Percentiles rank a stretch among this genome's conserved stretches.
phyloP scores from a whole-genome alignment of 73 alveolate species.

The Tetrahymena thermophila region DNA sequence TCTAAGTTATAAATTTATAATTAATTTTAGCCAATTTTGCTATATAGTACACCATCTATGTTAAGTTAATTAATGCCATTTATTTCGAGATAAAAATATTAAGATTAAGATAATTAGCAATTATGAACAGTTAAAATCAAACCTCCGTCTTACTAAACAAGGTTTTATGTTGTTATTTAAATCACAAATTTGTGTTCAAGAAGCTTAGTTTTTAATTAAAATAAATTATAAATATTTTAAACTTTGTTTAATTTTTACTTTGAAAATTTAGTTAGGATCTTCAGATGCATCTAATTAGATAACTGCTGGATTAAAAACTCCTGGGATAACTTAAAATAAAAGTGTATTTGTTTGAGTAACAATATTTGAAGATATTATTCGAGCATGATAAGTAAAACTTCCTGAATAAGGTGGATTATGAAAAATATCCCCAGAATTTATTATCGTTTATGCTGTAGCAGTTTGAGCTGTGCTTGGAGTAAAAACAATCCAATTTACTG shows the following conservation, averaged over 20 bases:
- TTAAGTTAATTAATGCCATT: background rate
- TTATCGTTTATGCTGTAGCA: background rate
- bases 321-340: background rate
- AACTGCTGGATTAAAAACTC: background rate
- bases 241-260: background rate
- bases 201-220: background rate
- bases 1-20: background rate
- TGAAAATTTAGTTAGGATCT: background rate
- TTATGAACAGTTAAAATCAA: background rate
- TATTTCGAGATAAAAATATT: background rate
- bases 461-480: background rate
- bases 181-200: background rate
- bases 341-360: background rate
- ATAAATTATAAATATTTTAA: too few species aligned
- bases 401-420: background rate
- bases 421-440: background rate
- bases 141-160: background rate
- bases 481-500: background rate
- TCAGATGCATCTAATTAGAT: background rate
- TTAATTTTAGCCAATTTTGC: background rate
- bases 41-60: background rate
- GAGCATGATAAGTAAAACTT: background rate
- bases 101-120: background rate
- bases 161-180: background rate
- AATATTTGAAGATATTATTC: background rate